Evolutionary conservation across 768 basidiomycete species (phyloP), one percentile per base, ranked within the genome.

Genomic region (Phylloporus sp.): DNA sequence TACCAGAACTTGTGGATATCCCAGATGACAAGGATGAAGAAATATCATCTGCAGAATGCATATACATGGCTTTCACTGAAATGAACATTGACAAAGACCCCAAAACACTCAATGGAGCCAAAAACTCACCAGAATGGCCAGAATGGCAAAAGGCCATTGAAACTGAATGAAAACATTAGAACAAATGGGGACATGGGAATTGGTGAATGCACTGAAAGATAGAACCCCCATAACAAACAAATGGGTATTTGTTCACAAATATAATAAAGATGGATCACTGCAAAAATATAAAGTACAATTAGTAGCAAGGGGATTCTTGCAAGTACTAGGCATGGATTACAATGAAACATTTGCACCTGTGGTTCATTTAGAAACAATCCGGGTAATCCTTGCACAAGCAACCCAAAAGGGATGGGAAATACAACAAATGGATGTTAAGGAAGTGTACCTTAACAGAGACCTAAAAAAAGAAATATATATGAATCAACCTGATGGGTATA

Each of bases 231-330:
- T 50, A 0, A 42, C 28, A 9, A 50, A 43, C 16, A 50, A 50
- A 29, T 49, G 47, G 47, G 29, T 49, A 3, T 49, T 49, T 6
- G 9, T 18, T 1, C 18, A 26, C 4, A 49, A 50, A 16, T 44
- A 50, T 28, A 24, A 50, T 20, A 50, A 50, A 7, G 32, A 57
- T 2, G 48, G 56, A 0, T 5, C 32, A 0, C 22, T 62, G n/a
- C 28, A 40, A 22, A 48, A 62, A 53, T 63, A 55, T 40, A 74
- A 73, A 44, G 73, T 65, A 0, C n/a, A 66, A 13, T 44, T 78
- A 22, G 73, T 76, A 2, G 74, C 71, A 2, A 59, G 69, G 54
- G 76, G 77, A 44, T 76, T 66, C 54, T 55, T 57, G 4, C 77
- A 77, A 49, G 31, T 63, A 0, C 60, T 65, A 1, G 71, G 73